phyloP scores from a whole-genome alignment of 805 yeast species.

The Kluyveromyces starmeri region DNA sequence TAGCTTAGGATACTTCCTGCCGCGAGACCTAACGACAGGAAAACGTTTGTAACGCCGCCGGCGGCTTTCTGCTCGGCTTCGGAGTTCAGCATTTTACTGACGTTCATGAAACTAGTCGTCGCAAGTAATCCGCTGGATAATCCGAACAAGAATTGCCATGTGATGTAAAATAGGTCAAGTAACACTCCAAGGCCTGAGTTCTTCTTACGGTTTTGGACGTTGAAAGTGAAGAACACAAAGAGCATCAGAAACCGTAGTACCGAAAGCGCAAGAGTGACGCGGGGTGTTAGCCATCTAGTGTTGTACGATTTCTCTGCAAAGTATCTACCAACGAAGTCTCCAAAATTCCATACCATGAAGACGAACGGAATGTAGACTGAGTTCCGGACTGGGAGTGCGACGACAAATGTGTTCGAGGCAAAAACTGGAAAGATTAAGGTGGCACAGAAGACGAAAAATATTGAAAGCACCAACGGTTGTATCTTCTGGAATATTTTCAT shows the following conservation, averaged over 20 bases:
- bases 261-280: constrained; percentile 44
- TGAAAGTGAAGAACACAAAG: constrained; percentile 66
- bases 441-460: constrained; percentile 62
- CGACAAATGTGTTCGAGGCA: constrained; percentile 59
- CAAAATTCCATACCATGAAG: constrained; percentile 79
- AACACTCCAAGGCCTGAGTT: constrained; percentile 21
- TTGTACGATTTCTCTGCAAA: constrained; percentile 39
- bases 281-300: constrained; percentile 15
- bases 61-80: constrained; percentile 81
- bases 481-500: constrained; percentile 51
- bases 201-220: constrained; percentile 39
- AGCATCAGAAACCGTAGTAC: constrained; percentile 48
- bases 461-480: constrained; percentile 54
- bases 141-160: constrained; percentile 73
- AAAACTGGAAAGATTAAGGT: constrained; percentile 81
- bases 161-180: constrained; percentile 60
- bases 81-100: constrained; percentile 48
- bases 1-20: constrained; percentile 75
- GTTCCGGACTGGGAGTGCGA: constrained; percentile 24
- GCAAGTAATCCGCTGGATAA: constrained; percentile 79
- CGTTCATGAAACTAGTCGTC: constrained; percentile 71
- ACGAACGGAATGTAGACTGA: constrained; percentile 62
- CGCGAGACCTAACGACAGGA: constrained; percentile 70
- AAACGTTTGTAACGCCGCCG: constrained; percentile 82
- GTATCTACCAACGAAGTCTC: constrained; percentile 76